Evolutionary conservation across 176 grass and related monocot genomes (phyloP), one percentile per base, ranked within the genome.

Genomic region (Triticum monococcum): DNA sequence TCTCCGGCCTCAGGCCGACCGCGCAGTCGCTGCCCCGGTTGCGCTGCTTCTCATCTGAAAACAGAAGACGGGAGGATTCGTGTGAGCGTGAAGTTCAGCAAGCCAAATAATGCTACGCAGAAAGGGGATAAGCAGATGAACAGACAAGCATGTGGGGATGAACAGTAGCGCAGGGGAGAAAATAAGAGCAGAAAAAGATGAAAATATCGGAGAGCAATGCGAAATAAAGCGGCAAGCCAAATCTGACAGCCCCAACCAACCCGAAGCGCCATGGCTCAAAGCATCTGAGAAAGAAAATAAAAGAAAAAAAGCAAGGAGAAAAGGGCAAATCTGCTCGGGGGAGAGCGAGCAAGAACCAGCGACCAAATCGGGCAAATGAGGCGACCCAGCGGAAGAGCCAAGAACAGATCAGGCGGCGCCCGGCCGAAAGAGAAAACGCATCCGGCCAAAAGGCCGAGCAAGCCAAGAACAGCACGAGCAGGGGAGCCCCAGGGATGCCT

Each of bases 1-100:
- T 37, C 85, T 26, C 35, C 43, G 46, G 41, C 52, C 54, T 91
- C 78, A 91, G 31, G 82, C 65, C 73, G 24, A 48, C 77, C 82
- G 52, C 71, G 11, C 86, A 78, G 32, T 69, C 54, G 41, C 78
- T 79, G 65, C 78, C 41, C 78, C 26, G 22, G 82, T 82, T 28
- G 82, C 54, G 90, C 78, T 30, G 86, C 83, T 88, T 85, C 90
- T 88, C 90, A 88, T 88, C 90, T 91, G 90, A 80, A 88, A 88
- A 10, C 63, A 12, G 1, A 16, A 77, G 4, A 23, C 50, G 76
- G 52, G 31, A 71, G 30, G 77, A 33, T 77, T 80, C 32, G 38
- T 60, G 84, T 81, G 31, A 91, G 81, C 50, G 4, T 54, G 5
- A 1, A 5, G 77, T 52, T 65, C 24, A 45, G 17, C 70, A 25